A percentile compares a stretch with the other conserved stretches of the same genome.
Conservation (phyloP, 441 rosid species). For the Theobroma grandiflorum region DNA sequence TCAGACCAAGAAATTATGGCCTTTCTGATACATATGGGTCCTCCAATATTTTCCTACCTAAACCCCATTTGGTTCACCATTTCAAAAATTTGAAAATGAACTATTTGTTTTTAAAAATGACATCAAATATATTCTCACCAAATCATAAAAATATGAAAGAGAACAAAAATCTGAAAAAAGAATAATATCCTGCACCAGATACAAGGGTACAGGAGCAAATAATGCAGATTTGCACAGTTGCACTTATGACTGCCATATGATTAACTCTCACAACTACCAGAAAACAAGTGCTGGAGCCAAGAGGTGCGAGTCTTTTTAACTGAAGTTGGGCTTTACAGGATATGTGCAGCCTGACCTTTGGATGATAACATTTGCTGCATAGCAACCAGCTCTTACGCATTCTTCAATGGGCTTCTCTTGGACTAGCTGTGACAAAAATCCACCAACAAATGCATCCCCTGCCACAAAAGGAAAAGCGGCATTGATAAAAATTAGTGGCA, state of each 20-base stretch:
- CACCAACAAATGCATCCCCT: conserved; percentile 98
- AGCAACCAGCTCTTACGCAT: conserved; percentile 80
- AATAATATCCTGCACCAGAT: conserved; percentile 12
- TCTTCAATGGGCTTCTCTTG: conserved; percentile 73
- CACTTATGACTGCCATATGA: background rate
- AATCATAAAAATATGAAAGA: background rate
- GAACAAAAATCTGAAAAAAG: background rate
- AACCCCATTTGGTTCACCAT: background rate
- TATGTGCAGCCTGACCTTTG: conserved; percentile 96
- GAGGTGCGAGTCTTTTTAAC: conserved; percentile 20
- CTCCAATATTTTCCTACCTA: background rate
- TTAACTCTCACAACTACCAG: background rate
- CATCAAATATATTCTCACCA: background rate
- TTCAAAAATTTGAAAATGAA: background rate
- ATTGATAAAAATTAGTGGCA: background rate
- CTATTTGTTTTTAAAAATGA: background rate
- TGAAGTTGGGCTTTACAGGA: conserved; percentile 64
- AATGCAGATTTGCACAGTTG: background rate
- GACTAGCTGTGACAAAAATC: conserved; percentile 82
- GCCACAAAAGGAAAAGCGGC: background rate
- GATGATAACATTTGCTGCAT: conserved; percentile 83
- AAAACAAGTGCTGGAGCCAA: background rate
- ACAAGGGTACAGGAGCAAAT: conserved; percentile 8
- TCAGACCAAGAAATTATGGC: background rate
- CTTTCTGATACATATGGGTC: background rate